Conservation (phyloP, 1,284 basidiomycete species). For the Tremellales sp. region DNA sequence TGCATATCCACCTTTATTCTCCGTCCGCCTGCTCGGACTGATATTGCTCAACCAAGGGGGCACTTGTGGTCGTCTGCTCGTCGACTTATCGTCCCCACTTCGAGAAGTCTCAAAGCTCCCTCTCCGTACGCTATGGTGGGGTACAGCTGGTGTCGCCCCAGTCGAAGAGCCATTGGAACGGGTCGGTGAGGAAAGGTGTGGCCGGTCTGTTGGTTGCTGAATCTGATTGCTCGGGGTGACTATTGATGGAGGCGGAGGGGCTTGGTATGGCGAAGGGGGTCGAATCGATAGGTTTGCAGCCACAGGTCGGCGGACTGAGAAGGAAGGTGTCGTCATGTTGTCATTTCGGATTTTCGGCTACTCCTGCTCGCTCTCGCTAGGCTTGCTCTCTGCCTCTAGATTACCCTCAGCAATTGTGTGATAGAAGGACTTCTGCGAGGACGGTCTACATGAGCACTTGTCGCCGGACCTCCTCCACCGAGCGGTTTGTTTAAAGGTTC, state of each 20-base stretch:
- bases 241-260: background rate
- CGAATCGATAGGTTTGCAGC: constrained; percentile 15
- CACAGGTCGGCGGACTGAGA: background rate
- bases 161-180: no score
- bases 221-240: constrained; percentile 9
- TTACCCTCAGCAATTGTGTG: no score
- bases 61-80: constrained; percentile 9
- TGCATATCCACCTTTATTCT: constrained; percentile 20
- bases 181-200: constrained; percentile 18
- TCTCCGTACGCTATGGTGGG: constrained; percentile 22
- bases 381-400: no score
- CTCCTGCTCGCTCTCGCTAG: no score
- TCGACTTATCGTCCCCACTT: background rate
- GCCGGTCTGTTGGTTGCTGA: no score
- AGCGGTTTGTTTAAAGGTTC: no score
- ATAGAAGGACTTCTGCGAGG: background rate
- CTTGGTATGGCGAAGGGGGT: constrained; percentile 17
- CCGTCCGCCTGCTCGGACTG: background rate
- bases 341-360: background rate
- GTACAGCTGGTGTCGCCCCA: constrained; percentile 18
- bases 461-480: no score
- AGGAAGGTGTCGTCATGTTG: background rate
- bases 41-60: constrained; percentile 21
- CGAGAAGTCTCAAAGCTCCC: constrained; percentile 14
- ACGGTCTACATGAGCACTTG: background rate